Evolutionary conservation across 2,329 filamentous ascomycete species (phyloP).

Genomic region (Hymenoscyphus occultus): DNA sequence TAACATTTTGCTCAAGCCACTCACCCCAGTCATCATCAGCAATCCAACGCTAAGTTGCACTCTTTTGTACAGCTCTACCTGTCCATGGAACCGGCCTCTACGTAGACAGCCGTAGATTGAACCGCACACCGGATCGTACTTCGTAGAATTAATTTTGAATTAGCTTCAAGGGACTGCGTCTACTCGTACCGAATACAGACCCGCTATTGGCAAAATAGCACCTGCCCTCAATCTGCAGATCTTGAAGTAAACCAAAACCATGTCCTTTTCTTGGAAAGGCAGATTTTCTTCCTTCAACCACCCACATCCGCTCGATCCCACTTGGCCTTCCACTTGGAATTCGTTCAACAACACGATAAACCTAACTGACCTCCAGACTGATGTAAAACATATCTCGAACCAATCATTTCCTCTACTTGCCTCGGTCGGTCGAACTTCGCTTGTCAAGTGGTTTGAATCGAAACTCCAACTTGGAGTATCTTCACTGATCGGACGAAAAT

Average conservation of each 20-base stretch:
- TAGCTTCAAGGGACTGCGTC: background rate
- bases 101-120: too few relatives aligned
- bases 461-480: background rate
- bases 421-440: background rate
- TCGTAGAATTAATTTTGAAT: background rate
- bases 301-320: background rate
- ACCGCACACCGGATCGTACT: too few relatives aligned
- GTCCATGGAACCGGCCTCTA: conserved; percentile 1
- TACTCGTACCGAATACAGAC: background rate
- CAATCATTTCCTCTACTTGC: background rate
- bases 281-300: background rate
- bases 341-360: background rate
- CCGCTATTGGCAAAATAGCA: background rate
- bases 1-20: background rate
- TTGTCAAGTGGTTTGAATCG: background rate
- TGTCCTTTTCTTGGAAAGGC: background rate
- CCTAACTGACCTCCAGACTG: background rate
- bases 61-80: conserved; percentile 9
- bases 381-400: background rate
- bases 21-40: background rate
- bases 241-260: background rate
- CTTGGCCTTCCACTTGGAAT: background rate
- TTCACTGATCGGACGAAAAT: background rate
- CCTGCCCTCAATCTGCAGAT: background rate
- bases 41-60: conserved; percentile 16